phyloP scores from a whole-genome alignment of 768 basidiomycete species.

The Amanita rimosa region DNA sequence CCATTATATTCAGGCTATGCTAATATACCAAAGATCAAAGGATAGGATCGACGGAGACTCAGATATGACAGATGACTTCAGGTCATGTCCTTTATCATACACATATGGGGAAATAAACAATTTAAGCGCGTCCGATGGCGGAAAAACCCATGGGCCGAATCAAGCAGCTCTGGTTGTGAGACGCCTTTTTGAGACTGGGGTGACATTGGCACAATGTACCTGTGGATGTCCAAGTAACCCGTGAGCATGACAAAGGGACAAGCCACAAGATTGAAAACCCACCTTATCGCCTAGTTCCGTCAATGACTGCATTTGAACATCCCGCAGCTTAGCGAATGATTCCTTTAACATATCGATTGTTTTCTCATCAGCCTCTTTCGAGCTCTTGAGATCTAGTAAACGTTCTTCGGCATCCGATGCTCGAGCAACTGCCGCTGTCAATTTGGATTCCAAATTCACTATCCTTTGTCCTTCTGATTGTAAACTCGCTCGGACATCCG shows the following conservation, averaged over 20 bases:
- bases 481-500: conserved; percentile 9
- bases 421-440: conserved; percentile 10
- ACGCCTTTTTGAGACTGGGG: background rate
- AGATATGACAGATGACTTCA: too few species aligned
- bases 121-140: background rate
- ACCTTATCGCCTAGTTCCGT: conserved; percentile 24
- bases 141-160: background rate
- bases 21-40: background rate
- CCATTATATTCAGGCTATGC: too few species aligned
- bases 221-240: background rate
- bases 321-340: conserved; percentile 18
- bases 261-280: conserved; percentile 15
- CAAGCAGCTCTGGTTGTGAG: background rate
- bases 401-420: conserved; percentile 21
- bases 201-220: background rate
- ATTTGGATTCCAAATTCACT: conserved; percentile 11
- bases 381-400: conserved; percentile 16
- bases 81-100: too few species aligned
- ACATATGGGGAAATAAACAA: background rate
- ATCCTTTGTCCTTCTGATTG: conserved; percentile 10
- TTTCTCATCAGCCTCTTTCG: conserved; percentile 22
- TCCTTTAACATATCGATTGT: conserved; percentile 23
- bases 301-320: conserved; percentile 22
- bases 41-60: background rate
- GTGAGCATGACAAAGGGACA: conserved; percentile 11